Evolutionary conservation across 2,329 filamentous ascomycete genomes (phyloP).

Genomic region (Cladophialophora psammophila): DNA sequence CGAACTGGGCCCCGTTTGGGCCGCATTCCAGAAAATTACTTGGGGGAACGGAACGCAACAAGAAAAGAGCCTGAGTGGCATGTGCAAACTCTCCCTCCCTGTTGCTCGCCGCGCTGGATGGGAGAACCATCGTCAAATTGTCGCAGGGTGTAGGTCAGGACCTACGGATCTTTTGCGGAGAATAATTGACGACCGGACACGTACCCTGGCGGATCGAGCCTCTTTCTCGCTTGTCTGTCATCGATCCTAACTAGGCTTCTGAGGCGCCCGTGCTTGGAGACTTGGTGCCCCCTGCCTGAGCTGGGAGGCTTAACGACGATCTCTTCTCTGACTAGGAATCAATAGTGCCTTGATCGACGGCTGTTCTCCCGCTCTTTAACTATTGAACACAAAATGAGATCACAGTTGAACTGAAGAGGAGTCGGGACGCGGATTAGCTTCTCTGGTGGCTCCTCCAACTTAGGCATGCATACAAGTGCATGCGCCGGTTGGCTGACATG

Average conservation of each 20-base stretch:
- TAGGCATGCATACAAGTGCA: constrained; percentile 1
- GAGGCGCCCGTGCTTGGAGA: not conserved
- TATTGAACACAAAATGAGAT: constrained; percentile 38
- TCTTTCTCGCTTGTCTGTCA: constrained; percentile 18
- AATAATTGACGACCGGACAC: constrained; percentile 11
- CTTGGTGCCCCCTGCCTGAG: not conserved
- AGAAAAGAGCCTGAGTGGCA: not conserved
- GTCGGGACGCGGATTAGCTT: not conserved
- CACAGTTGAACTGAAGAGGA: constrained; percentile 14
- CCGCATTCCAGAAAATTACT: not conserved
- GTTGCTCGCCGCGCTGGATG: not conserved
- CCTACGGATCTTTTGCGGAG: constrained; percentile 5
- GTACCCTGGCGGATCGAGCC: constrained; percentile 19
- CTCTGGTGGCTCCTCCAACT: not conserved
- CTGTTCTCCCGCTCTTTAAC: constrained; percentile 22
- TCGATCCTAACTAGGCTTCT: constrained; percentile 12
- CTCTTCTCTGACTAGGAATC: constrained; percentile 20
- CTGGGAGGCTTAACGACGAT: constrained; percentile 24
- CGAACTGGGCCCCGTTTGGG: not conserved
- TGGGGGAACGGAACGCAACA: not conserved
- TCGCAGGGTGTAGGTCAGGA: not conserved
- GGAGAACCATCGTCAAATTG: not conserved
- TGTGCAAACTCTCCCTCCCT: not conserved
- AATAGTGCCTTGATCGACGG: constrained; percentile 28
- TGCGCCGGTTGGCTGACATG: too few species aligned